Base-by-base conservation (phyloP, 345 rosid species). In the Lepidium aucheri region DNA sequence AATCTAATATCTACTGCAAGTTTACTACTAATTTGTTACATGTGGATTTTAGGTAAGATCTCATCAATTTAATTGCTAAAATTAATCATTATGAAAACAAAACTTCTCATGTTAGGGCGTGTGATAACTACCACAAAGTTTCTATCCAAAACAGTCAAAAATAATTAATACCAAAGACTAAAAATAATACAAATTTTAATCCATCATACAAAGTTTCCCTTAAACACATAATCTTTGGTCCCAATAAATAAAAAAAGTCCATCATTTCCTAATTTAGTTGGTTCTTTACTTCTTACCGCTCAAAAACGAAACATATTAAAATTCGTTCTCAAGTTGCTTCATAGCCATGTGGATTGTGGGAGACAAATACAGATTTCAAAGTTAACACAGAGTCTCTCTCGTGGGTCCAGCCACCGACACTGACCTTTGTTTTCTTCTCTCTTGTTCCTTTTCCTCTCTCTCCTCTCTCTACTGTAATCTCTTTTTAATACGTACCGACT, bases 401-500 rank as follows among this genome's bases (percentile, higher is more conserved):
- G 69, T 52, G 63, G 79, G 53, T 65, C 81, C 84, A 68, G 39
- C 75, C 85, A 85, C 90, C 90, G 87, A 85, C 91, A 73, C 80
- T 72, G 64, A 38, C 68, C 58, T 69, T 71, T 71, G 60, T 16
- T 33, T 71, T 50, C 53, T 44, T n/a, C 62, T 46, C 47, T 10
- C 11, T 20, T 41, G 14, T 33, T 30, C 39, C 16, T 15, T 55
- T 54, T 20, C n/a, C 9, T 33, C 38, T 44, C 38, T 46, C 42
- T 20, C 22, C 22, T 20, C 22, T 20, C 2, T 50, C 39, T 22
- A 26, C 67, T 53, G 15, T 34, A 15, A 51, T 11, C 58, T 47
- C 59, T 46, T 55, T 46, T 54, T 45, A 54, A 71, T 46, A 71
- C 58, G 57, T 54, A 50, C 76, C 50, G 12, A 51, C 55, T 65